Evolutionary conservation across 78 protist species (phyloP), one percentile per base, ranked within the genome.

Genomic region (Parvularia atlantis): DNA sequence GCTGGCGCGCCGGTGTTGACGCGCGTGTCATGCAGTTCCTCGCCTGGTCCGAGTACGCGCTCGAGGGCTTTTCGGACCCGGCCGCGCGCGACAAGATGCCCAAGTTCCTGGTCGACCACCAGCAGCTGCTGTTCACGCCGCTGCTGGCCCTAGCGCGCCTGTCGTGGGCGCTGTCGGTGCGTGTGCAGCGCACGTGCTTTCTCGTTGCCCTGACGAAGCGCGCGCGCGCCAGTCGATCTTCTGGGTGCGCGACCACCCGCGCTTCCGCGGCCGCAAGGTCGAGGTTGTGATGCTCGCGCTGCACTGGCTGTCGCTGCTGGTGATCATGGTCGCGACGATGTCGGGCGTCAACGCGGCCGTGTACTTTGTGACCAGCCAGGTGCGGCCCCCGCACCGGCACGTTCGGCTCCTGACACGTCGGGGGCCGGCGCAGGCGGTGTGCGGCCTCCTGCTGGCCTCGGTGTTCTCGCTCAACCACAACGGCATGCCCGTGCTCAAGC

Each of bases 121-220:
- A 62, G 67, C 36, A 16, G 0, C 2, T 19, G 17, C 39, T 24
- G 50, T 62, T 26, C 67, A 13, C 31, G 20, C 67, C 53, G 50
- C 67, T 62, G 9, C 67, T 62, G 36, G 33, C 36, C 53, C 14
- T 62, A 1, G 67, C 67, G 33, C 67, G 67, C 53, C 7, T 62
- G 1, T 24, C 35, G n/a, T 62, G 67, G 67, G 11, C 19, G 35
- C 1, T 62, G n/a, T n/a, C n/a, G n/a, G n/a, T n/a, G n/a, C n/a
- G n/a, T n/a, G n/a, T n/a, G n/a, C n/a, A n/a, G n/a, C n/a, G n/a
- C n/a, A n/a, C n/a, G n/a, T n/a, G n/a, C n/a, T n/a, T n/a, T n/a
- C n/a, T n/a, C n/a, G n/a, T n/a, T n/a, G n/a, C n/a, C n/a, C n/a
- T n/a, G n/a, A n/a, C n/a, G n/a, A n/a, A n/a, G n/a, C n/a, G n/a